Evolutionary conservation across 2,329 filamentous ascomycete genomes (phyloP), one percentile per base, ranked within the genome.

Genomic region (Exophiala xenobiotica): DNA sequence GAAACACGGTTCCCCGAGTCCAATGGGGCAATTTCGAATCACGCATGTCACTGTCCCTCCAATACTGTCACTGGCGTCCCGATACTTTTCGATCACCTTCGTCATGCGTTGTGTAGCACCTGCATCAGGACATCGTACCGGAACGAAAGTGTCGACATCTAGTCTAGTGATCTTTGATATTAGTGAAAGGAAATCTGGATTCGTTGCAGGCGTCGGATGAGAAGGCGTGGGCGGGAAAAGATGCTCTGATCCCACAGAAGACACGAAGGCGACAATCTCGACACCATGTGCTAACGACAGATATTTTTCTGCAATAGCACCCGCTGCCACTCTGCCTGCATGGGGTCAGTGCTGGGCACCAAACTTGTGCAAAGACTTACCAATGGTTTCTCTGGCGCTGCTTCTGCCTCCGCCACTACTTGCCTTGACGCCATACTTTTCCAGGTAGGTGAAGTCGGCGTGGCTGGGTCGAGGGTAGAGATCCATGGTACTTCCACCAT

Each of bases 391-490:
- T 59, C 92, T 79, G n/a, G 93, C 93, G 68, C 86, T 91, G 68
- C 87, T 91, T 57, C 93, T 81, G 47, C 93, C 92, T 62, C 93
- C 92, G 52, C 93, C 92, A 56, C 85, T 90, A 68, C 83, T 88
- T 29, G 93, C 90, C 77, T 95, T 95, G 62, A 95, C 85, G 51
- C 92, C 92, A 70, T 99, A 99, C 75, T 97, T 97, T 71, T 96
- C 88, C 55, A 96, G 79, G 74, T 97, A 97, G 54, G 93, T 97
- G 82, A 87, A 96, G 73, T 97, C 92, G 54, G 93, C 92, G 73
- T 97, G 93, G 68, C 85, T 90, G 27, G 92, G 93, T 45, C 93
- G 82, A 3, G 93, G 93, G 78, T 87, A 97, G 57, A 84, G 74
- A 71, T 97, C 89, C 82, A 96, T 96, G 23, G 91, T 96, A 11